Percentiles rank a stretch among this genome's conserved stretches.
Conservation (phyloP, 2,329 filamentous ascomycete species). For the Fusarium sp. region DNA sequence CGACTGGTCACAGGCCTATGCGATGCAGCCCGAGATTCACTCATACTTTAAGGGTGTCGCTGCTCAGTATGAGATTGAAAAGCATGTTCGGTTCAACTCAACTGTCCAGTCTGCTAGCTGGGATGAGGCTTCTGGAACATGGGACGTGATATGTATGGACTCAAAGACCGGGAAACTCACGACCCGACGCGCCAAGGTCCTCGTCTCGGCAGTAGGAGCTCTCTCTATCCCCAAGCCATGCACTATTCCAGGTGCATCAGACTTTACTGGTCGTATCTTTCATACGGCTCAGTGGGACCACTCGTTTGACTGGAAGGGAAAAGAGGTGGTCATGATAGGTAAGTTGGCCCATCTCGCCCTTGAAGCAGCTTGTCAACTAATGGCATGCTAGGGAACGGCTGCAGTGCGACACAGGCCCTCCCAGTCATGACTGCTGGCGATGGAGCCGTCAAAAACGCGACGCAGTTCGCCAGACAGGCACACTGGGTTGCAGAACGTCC, state of each 20-base stretch:
- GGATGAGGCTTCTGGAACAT: conserved; percentile 33
- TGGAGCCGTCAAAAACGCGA: conserved; percentile 51
- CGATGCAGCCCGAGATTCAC: conserved; percentile 44
- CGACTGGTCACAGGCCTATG: conserved; percentile 42
- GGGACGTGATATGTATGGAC: conserved; percentile 35
- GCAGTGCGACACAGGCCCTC: conserved; percentile 44
- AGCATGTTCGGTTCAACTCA: conserved; percentile 32
- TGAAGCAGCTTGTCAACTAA: accelerated
- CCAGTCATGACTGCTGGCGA: conserved; percentile 38
- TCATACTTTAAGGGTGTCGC: conserved; percentile 39
- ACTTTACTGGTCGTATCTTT: conserved; percentile 38
- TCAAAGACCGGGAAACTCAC: background rate
- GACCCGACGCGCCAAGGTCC: conserved; percentile 21
- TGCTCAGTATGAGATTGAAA: conserved; percentile 30
- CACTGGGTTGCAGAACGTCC: conserved; percentile 56
- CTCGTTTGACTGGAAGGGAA: conserved; percentile 40
- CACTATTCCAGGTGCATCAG: conserved; percentile 31
- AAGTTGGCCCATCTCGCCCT: background rate
- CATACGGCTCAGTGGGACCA: conserved; percentile 45
- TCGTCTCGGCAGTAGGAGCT: conserved; percentile 44
- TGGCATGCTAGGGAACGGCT: conserved; percentile 36
- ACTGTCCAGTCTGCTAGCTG: conserved; percentile 39
- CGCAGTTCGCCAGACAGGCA: conserved; percentile 62
- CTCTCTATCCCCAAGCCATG: conserved; percentile 39
- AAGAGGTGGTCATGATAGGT: conserved; percentile 42